These are phyloP conservation scores for Ulmus americana DNA, from an alignment of 331 rosid genomes.

Conservation along the genomic window DNA sequence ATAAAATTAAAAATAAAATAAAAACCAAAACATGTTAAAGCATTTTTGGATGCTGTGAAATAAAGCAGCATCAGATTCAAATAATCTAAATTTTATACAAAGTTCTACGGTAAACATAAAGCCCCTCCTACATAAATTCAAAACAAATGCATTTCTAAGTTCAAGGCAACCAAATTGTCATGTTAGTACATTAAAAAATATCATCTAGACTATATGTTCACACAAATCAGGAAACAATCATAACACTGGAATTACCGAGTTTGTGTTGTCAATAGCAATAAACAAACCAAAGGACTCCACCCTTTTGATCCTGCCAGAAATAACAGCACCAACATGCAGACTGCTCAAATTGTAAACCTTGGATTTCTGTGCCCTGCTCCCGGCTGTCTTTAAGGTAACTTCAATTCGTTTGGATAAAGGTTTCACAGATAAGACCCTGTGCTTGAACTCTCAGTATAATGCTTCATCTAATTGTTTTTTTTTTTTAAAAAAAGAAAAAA, in stretches of 20 bases:
- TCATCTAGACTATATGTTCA: neutral
- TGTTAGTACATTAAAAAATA: neutral
- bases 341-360: conserved; percentile 43
- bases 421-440: conserved; percentile 83
- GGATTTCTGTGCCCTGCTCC: conserved; percentile 29
- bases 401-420: conserved; percentile 77
- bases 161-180: neutral
- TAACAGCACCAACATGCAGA: conserved; percentile 57
- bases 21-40: conserved; percentile 3
- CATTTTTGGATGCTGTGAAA: conserved; percentile 4
- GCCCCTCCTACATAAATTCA: neutral
- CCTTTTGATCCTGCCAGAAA: conserved; percentile 75
- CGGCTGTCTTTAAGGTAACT: conserved; percentile 63
- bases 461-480: conserved; percentile 7
- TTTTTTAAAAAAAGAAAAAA: no score
- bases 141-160: neutral
- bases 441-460: conserved; percentile 26
- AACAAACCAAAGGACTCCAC: conserved; percentile 84
- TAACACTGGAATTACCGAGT: conserved; percentile 40
- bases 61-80: neutral
- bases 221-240: neutral
- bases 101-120: neutral
- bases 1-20: conserved; percentile 6
- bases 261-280: conserved; percentile 59
- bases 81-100: neutral